Percentiles rank a stretch among this genome's conserved stretches.
These are phyloP conservation scores for Schizopora paradoxa DNA, from an alignment of 1,284 basidiomycete species.

Conservation along the genomic window DNA sequence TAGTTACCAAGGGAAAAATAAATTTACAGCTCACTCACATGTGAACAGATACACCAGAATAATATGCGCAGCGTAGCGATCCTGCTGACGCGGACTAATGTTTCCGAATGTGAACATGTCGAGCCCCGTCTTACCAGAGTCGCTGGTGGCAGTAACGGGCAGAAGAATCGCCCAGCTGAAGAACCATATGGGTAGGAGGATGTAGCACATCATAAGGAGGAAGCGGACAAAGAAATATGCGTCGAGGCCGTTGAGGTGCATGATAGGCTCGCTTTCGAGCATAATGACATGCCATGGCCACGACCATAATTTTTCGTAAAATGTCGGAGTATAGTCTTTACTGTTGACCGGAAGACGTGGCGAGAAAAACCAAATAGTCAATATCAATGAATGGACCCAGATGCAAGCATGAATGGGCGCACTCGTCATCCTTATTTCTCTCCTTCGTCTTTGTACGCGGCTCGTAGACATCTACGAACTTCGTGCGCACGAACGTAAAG, in stretches of 20 bases:
- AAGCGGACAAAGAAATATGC: constrained; percentile 93
- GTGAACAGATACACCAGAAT: constrained; percentile 73
- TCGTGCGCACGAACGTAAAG: constrained; percentile 67
- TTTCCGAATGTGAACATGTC: constrained; percentile 82
- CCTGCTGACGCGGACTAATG: constrained; percentile 44
- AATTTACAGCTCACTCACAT: constrained; percentile 38
- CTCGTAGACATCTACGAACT: constrained; percentile 76
- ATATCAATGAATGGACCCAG: constrained; percentile 8
- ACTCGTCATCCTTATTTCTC: constrained; percentile 36
- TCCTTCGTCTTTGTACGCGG: constrained; percentile 62
- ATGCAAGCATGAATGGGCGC: constrained; percentile 4
- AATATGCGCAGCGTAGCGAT: constrained; percentile 72
- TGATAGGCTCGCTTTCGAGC: constrained; percentile 55
- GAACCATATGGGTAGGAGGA: constrained; percentile 81
- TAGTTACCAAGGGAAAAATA: constrained; percentile 2
- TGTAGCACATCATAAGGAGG: constrained; percentile 73
- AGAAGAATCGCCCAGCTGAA: constrained; percentile 68
- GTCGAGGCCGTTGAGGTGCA: constrained; percentile 81
- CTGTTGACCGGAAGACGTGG: constrained; percentile 29
- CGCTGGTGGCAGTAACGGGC: constrained; percentile 62
- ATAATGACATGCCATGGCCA: constrained; percentile 54
- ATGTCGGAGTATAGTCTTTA: constrained; percentile 47
- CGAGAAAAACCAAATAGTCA: constrained; percentile 4
- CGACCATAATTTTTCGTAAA: constrained; percentile 33
- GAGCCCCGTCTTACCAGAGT: constrained; percentile 52